These are phyloP conservation scores for Onygena corvina DNA, from an alignment of 2,329 filamentous ascomycete species.

Conservation along the genomic window DNA sequence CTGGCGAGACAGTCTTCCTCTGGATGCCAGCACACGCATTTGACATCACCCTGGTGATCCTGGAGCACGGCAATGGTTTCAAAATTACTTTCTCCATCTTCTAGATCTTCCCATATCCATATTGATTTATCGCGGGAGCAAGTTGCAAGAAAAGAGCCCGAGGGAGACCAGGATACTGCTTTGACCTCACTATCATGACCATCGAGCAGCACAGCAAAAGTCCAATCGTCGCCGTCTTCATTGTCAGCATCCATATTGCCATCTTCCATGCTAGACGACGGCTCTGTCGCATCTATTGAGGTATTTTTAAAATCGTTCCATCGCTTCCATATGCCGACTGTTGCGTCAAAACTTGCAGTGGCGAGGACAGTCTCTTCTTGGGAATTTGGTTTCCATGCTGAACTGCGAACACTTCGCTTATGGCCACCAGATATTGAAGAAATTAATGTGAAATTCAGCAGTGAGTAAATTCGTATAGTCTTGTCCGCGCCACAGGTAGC, in stretches of 20 bases:
- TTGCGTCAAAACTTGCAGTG: conserved; percentile 87
- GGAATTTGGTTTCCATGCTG: conserved; percentile 72
- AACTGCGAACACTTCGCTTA: conserved; percentile 73
- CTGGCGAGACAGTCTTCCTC: conserved; percentile 69
- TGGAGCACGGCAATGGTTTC: conserved; percentile 91
- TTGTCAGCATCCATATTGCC: conserved; percentile 31
- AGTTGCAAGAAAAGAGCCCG: conserved; percentile 74
- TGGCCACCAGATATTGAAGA: conserved; percentile 76
- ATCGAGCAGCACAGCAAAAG: conserved; percentile 81
- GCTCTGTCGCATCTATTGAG: conserved; percentile 3
- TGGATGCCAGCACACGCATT: conserved; percentile 85
- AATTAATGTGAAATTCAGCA: conserved; percentile 66
- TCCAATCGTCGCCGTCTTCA: conserved; percentile 70
- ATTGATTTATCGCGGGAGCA: conserved; percentile 87
- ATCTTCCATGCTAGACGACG: conserved; percentile 13
- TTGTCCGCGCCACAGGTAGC: conserved; percentile 82
- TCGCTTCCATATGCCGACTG: conserved; percentile 71
- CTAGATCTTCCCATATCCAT: conserved; percentile 96
- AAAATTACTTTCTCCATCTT: conserved; percentile 79
- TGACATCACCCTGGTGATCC: conserved; percentile 92
- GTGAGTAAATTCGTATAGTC: conserved; percentile 77
- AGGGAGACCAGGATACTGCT: conserved; percentile 48
- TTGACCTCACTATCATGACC: conserved; percentile 96
- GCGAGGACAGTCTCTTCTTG: conserved; percentile 63
- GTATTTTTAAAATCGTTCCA: conserved; percentile 38